A percentile compares a stretch with the other conserved stretches of the same genome.
These are phyloP conservation scores for Drechslera avenae DNA, from an alignment of 2,329 filamentous ascomycete species.

Conservation along the genomic window DNA sequence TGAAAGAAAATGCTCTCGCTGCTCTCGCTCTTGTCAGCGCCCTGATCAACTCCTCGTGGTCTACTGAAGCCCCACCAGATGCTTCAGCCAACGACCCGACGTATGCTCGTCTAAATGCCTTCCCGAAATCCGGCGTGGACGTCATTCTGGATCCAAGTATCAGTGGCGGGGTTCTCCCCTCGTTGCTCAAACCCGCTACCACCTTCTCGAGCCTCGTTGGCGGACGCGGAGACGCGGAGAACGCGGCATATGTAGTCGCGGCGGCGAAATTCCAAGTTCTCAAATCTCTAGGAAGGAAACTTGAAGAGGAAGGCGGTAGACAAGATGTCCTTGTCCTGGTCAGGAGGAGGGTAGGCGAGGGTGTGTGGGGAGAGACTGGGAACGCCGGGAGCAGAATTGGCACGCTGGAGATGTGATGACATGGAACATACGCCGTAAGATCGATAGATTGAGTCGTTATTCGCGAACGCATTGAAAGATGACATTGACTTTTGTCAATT, in stretches of 20 bases:
- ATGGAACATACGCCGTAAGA: neutral
- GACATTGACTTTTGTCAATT: too few relatives aligned
- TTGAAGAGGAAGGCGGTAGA: conserved; percentile 48
- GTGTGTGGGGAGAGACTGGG: conserved; percentile 49
- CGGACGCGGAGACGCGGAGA: conserved; percentile 62
- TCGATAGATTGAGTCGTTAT: too few relatives aligned
- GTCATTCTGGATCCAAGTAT: conserved; percentile 59
- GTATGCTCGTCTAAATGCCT: conserved; percentile 44
- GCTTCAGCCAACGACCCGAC: conserved; percentile 59
- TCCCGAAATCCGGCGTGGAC: conserved; percentile 53
- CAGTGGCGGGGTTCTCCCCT: conserved; percentile 59
- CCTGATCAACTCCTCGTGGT: conserved; percentile 62
- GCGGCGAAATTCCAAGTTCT: conserved; percentile 63
- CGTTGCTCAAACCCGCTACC: conserved; percentile 61
- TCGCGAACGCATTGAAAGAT: too few relatives aligned
- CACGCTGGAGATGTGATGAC: conserved; percentile 47
- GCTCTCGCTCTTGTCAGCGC: conserved; percentile 59
- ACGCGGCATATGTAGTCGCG: conserved; percentile 62
- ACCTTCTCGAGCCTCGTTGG: conserved; percentile 64
- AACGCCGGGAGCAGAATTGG: conserved; percentile 53
- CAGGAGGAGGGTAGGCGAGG: conserved; percentile 50
- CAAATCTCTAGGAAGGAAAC: conserved; percentile 53
- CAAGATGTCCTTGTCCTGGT: conserved; percentile 52
- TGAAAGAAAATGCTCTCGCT: conserved; percentile 62
- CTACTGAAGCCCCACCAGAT: conserved; percentile 44